These are phyloP conservation scores for Fragilaria crotonensis DNA, from an alignment of 108 stramenopile genomes.

Conservation along the genomic window DNA sequence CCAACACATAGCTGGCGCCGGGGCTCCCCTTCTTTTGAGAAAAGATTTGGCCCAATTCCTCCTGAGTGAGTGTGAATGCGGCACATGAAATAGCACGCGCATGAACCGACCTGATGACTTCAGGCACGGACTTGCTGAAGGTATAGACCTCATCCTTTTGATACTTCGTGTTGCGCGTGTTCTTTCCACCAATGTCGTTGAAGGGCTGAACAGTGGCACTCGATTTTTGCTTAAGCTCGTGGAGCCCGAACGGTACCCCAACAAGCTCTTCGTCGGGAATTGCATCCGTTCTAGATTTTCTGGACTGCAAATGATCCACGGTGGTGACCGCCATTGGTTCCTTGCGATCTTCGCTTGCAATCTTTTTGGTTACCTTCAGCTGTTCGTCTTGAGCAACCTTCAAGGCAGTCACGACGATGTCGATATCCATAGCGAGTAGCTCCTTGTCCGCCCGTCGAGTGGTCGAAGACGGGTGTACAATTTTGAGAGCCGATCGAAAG, in stretches of 20 bases:
- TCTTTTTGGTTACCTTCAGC: conserved; percentile 63
- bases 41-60: conserved; percentile 83
- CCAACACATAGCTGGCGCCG: conserved; percentile 78
- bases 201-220: conserved; percentile 1
- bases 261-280: conserved; percentile 71
- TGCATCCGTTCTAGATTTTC: conserved; percentile 18
- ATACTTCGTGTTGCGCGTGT: not conserved
- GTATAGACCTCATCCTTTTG: conserved; percentile 63
- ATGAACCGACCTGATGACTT: conserved; percentile 76
- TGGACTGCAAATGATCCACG: conserved; percentile 18
- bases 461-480: conserved; percentile 79
- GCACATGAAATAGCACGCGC: conserved; percentile 80
- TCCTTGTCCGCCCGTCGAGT: conserved; percentile 77
- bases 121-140: conserved; percentile 74
- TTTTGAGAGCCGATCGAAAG: conserved; percentile 83
- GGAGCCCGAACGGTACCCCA: conserved; percentile 76
- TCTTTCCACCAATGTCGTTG: conserved; percentile 16
- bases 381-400: conserved; percentile 89
- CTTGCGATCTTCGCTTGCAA: conserved; percentile 66
- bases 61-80: conserved; percentile 77
- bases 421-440: conserved; percentile 77
- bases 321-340: conserved; percentile 46
- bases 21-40: conserved; percentile 70
- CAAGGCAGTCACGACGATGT: conserved; percentile 76
- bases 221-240: conserved; percentile 53